Evolutionary conservation across 306 rosid genomes (phyloP).

Genomic region (Clitoria ternatea): DNA sequence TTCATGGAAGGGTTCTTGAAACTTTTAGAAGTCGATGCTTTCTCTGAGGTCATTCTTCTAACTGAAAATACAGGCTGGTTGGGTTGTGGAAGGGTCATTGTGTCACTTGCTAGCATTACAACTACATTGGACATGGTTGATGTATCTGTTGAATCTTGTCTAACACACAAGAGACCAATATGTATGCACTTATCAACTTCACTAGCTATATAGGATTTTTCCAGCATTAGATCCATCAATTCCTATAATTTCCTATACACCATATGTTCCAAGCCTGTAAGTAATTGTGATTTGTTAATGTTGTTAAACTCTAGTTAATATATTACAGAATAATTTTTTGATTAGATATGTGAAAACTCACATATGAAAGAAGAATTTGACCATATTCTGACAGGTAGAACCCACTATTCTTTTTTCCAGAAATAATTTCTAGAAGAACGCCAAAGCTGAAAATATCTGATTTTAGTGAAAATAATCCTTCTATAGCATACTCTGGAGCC

Average conservation of each 20-base stretch:
- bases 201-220: background rate
- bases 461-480: background rate
- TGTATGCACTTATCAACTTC: conserved; percentile 30
- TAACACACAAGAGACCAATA: conserved; percentile 40
- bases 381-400: background rate
- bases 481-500: background rate
- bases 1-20: conserved; percentile 15
- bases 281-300: background rate
- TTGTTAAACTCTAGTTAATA: background rate
- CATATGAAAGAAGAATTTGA: background rate
- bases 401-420: background rate
- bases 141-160: conserved; percentile 34
- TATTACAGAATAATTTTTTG: too few relatives aligned
- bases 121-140: conserved; percentile 43
- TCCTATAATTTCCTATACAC: conserved; percentile 31
- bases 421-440: background rate
- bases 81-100: conserved; percentile 28
- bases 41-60: background rate
- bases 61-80: conserved; percentile 28
- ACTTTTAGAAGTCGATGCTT: background rate
- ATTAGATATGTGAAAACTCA: background rate
- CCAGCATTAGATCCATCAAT: conserved; percentile 36
- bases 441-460: conserved; percentile 2
- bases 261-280: conserved; percentile 42
- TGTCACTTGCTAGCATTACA: conserved; percentile 26